These are phyloP conservation scores for Verticillium isaacii DNA, from an alignment of 2,329 filamentous ascomycete genomes.

Conservation along the genomic window DNA sequence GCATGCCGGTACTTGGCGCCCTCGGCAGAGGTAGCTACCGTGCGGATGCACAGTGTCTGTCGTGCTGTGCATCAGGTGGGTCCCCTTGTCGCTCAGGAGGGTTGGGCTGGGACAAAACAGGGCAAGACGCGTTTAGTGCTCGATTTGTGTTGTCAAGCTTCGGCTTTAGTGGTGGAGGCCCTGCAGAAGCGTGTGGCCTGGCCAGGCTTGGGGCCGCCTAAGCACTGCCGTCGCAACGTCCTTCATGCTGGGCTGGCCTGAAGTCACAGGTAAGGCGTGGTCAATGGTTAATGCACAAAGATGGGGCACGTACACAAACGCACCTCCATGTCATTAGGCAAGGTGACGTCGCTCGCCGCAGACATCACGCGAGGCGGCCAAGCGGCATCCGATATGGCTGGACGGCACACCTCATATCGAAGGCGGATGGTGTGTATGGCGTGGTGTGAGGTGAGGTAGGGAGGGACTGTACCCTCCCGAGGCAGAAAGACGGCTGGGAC, in stretches of 20 bases:
- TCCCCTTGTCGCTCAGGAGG: not conserved
- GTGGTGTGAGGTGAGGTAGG: not conserved
- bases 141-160: constrained; percentile 3
- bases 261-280: not conserved
- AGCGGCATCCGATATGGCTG: not conserved
- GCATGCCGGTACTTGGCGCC: constrained; percentile 2
- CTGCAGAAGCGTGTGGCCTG: constrained; percentile 4
- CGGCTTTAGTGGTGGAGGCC: not conserved
- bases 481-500: not conserved
- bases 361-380: not conserved
- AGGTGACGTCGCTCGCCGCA: not conserved
- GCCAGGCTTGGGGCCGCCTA: constrained; percentile 6
- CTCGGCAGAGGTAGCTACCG: not conserved
- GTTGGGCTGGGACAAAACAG: not conserved
- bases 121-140: constrained; percentile 1
- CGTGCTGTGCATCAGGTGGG: not conserved
- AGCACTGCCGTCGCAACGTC: not conserved
- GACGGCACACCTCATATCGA: not conserved
- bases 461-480: not conserved
- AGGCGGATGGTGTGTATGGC: not conserved
- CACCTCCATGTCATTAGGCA: not conserved
- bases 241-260: not conserved
- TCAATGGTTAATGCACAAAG: not conserved
- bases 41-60: not conserved
- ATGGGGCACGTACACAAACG: not conserved